Conservation (phyloP, 257 asterid species). For the Schizonepeta tenuifolia region DNA sequence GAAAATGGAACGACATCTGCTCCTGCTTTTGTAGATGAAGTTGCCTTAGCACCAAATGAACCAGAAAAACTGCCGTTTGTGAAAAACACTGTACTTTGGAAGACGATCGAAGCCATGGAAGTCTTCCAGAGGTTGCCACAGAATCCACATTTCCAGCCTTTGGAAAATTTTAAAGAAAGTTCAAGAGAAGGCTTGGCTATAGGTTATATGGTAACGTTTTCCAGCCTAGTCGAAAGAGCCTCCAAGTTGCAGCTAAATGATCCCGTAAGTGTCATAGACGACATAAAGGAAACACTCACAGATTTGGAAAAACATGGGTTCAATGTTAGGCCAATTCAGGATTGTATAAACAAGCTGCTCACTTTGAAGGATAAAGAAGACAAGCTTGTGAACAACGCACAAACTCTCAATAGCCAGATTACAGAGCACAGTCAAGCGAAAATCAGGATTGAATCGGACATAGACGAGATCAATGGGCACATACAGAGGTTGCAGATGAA, state of each 20-base stretch:
- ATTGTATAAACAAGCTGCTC: slow-evolving; percentile 42
- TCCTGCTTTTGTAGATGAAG: slow-evolving; percentile 13
- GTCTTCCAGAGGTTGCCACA: slow-evolving; percentile 72
- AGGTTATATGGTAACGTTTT: slow-evolving; percentile 72
- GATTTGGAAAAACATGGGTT: slow-evolving; percentile 80
- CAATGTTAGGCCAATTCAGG: slow-evolving; percentile 44
- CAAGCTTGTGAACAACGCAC: slow-evolving; percentile 36
- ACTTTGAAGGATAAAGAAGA: slow-evolving; percentile 45
- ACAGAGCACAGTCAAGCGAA: slow-evolving; percentile 33
- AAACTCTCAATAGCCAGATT: slow-evolving; percentile 40
- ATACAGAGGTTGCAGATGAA: slow-evolving; percentile 50
- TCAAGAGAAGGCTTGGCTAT: slow-evolving; percentile 81
- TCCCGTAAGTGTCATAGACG: slow-evolving; percentile 49
- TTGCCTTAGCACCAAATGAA: slow-evolving; percentile 26
- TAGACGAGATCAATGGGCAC: slow-evolving; percentile 46
- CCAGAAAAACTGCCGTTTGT: slow-evolving; percentile 60
- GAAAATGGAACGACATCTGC: not conserved
- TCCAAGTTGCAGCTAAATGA: slow-evolving; percentile 49
- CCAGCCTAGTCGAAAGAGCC: slow-evolving; percentile 57
- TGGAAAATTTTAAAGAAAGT: slow-evolving; percentile 55
- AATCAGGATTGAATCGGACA: slow-evolving; percentile 45
- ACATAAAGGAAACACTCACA: slow-evolving; percentile 53
- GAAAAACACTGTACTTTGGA: slow-evolving; percentile 65
- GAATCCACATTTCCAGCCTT: slow-evolving; percentile 79
- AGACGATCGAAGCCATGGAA: slow-evolving; percentile 69